phyloP scores from a whole-genome alignment of 1,284 basidiomycete species.

The Melanopsichium pennsylvanicum region DNA sequence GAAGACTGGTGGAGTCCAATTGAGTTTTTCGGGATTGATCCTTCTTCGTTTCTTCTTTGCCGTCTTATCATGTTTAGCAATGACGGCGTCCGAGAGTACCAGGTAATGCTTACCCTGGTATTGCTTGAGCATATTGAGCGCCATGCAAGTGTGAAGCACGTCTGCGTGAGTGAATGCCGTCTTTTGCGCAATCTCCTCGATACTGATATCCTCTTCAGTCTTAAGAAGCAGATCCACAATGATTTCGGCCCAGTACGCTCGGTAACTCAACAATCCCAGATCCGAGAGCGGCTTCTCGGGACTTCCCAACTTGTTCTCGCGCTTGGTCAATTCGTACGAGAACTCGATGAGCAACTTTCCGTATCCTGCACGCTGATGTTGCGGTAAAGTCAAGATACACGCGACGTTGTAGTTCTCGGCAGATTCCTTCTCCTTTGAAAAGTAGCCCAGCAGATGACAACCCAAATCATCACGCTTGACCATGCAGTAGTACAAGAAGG shows the following conservation, averaged over 20 bases:
- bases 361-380: conserved; percentile 94
- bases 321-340: conserved; percentile 96
- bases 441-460: conserved; percentile 95
- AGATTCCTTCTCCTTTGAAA: conserved; percentile 98
- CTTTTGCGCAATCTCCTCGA: conserved; percentile 96
- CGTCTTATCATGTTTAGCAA: conserved; percentile 87
- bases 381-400: conserved; percentile 96
- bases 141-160: conserved; percentile 98
- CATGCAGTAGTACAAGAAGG: conserved; percentile 99
- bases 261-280: conserved; percentile 88
- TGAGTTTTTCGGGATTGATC: conserved; percentile 80
- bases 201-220: conserved; percentile 76
- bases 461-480: conserved; percentile 85
- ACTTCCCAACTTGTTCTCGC: conserved; percentile 91
- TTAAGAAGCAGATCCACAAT: conserved; percentile 88
- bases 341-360: conserved; percentile 97
- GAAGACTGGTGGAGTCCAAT: conserved; percentile 81
- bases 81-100: conserved; percentile 85
- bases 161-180: conserved; percentile 97
- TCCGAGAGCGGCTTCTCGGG: conserved; percentile 98
- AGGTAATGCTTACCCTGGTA: conserved; percentile 95
- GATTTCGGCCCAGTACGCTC: conserved; percentile 96
- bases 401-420: conserved; percentile 98
- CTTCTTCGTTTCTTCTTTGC: conserved; percentile 79
- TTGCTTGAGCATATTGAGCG: conserved; percentile 92